These are phyloP conservation scores for Dioszegia crocea DNA, from an alignment of 768 basidiomycete species.

Conservation along the genomic window DNA sequence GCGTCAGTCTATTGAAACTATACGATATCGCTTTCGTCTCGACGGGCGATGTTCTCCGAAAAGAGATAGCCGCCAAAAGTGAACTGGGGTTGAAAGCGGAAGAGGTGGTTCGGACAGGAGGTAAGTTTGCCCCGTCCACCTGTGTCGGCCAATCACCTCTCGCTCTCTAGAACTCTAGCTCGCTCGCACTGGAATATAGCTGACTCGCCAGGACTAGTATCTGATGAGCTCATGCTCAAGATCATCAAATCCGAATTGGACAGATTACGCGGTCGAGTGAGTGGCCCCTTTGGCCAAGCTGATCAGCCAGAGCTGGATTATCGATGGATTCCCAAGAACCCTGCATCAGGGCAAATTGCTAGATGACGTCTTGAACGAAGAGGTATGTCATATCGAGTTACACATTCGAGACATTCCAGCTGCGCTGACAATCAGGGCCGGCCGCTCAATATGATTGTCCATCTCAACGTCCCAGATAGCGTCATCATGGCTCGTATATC, in stretches of 20 bases:
- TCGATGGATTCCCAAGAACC: constrained; percentile 51
- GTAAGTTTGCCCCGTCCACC: constrained; percentile 22
- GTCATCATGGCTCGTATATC: constrained; percentile 50
- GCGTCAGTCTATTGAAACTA: constrained; percentile 42
- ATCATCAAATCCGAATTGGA: constrained; percentile 47
- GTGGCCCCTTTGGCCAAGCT: not conserved
- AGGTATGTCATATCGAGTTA: constrained; percentile 27
- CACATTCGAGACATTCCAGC: not conserved
- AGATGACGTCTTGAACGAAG: constrained; percentile 42
- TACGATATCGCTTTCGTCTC: constrained; percentile 50
- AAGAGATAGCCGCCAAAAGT: constrained; percentile 45
- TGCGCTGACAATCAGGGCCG: constrained; percentile 33
- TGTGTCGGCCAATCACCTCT: too few species aligned
- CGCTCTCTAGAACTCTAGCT: too few species aligned
- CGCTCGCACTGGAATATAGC: not conserved
- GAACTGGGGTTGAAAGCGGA: constrained; percentile 47
- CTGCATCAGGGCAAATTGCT: constrained; percentile 48
- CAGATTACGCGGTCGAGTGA: constrained; percentile 44
- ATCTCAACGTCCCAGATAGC: constrained; percentile 48
- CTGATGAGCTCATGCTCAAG: constrained; percentile 49
- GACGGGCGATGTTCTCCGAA: constrained; percentile 49
- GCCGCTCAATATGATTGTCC: constrained; percentile 50
- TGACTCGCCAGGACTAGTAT: constrained; percentile 37
- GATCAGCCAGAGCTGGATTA: constrained; percentile 48
- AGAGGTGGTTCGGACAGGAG: constrained; percentile 46